Percentiles rank a stretch among this genome's conserved stretches.
Evolutionary conservation across 2,329 filamentous ascomycete species (phyloP).

Genomic region (Colletotrichum sp.): DNA sequence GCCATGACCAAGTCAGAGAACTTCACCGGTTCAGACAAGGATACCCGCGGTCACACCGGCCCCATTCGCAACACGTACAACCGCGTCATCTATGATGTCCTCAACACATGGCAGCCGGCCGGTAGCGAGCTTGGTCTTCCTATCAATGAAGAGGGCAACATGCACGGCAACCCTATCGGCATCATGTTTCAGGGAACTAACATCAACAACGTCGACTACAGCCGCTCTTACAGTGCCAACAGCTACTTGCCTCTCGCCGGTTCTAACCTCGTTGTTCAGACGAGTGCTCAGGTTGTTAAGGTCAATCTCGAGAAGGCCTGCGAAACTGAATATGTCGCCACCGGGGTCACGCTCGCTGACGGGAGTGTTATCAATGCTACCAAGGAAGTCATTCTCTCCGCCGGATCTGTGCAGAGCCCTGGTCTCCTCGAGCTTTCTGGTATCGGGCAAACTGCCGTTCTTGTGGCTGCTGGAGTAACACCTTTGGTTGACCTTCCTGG

Average conservation of each 20-base stretch:
- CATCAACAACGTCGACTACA: slow-evolving; percentile 34
- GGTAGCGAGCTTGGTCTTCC: neutral
- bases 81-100: slow-evolving; percentile 8
- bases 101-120: slow-evolving; percentile 18
- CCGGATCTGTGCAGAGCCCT: slow-evolving; percentile 17
- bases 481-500: slow-evolving; percentile 44
- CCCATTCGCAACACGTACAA: slow-evolving; percentile 25
- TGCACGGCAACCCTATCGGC: slow-evolving; percentile 19
- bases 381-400: slow-evolving; percentile 16
- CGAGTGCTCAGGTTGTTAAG: slow-evolving; percentile 36
- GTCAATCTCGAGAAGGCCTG: slow-evolving; percentile 22
- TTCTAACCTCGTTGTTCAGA: slow-evolving; percentile 40
- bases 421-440: slow-evolving; percentile 38
- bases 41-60: slow-evolving; percentile 23
- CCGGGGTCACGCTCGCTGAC: neutral
- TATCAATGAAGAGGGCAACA: neutral
- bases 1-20: slow-evolving; percentile 33
- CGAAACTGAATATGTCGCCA: neutral
- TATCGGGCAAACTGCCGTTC: slow-evolving; percentile 35
- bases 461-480: slow-evolving; percentile 41
- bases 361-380: neutral
- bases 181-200: slow-evolving; percentile 33
- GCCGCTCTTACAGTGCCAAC: slow-evolving; percentile 34
- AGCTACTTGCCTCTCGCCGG: slow-evolving; percentile 38
- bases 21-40: slow-evolving; percentile 26